Base-by-base conservation (phyloP, 2,329 filamentous ascomycete genomes). In the Fusarium tricinctum region DNA sequence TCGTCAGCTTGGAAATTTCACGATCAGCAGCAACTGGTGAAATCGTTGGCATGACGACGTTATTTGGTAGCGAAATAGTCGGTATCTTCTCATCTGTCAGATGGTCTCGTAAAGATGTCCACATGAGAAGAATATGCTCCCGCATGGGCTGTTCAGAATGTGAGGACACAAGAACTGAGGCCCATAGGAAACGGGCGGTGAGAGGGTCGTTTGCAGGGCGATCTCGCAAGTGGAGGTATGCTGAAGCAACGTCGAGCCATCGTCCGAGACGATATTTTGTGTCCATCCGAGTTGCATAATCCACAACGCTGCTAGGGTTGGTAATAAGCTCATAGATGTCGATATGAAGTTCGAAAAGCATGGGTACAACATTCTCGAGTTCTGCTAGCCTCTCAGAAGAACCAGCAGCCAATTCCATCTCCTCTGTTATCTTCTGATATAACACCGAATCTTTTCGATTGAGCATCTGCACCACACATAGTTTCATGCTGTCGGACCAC, bases 1-100 rank as follows among this genome's bases (percentile, higher is more conserved):
- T 98, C 15, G 93, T 97, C 33, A 98, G 85, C 73, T 94, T 94
- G 14, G 93, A 95, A 26, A 97, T 91, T 76, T 99, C 95, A 55
- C 93, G 90, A 66, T 98, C 94, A 9, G 96, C 90, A 1, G 93
- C 92, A n/a, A 87, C 85, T 3, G 89, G 81, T 0, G 95, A 97
- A 49, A 99, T 87, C 66, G 96, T 92, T 0, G 93, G 89, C 90
- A 99, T 97, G 20, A 94, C 87, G 2, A 89, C 87, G 74, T 97
- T 98, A 77, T 99, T 98, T 6, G 91, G 87, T 1, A 98, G 82
- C 33, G 85, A 82, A 14, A 92, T 86, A 0, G 83, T 79, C 5
- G 79, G 70, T 1, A 79, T 72, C 3, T 79, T 74, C 33, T 80
- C 80, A 3, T 81, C 78, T 6, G 77, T 73, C 23, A 89, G 77